These are phyloP conservation scores for Remersonia thermophila DNA, from an alignment of 2,329 filamentous ascomycete species.

Conservation along the genomic window DNA sequence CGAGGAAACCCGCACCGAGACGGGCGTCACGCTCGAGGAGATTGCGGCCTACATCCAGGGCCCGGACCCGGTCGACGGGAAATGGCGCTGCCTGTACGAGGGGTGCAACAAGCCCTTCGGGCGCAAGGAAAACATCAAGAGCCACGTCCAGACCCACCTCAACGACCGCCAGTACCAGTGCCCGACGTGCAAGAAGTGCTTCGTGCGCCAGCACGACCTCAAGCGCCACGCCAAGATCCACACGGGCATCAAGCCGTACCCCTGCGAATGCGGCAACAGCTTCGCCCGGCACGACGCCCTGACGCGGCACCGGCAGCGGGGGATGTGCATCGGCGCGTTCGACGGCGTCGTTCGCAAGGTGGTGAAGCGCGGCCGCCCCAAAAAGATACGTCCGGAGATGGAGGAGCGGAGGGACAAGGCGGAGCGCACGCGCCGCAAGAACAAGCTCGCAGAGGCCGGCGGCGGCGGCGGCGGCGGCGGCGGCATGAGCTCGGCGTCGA, in stretches of 20 bases:
- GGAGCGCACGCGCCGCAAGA: constrained; percentile 42
- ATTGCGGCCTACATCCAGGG: constrained; percentile 63
- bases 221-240: constrained; percentile 98
- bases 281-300: constrained; percentile 93
- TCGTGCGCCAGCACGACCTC: constrained; percentile 91
- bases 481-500: constrained; percentile 28
- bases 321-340: constrained; percentile 93
- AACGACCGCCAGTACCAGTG: constrained; percentile 93
- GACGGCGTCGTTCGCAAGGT: constrained; percentile 57
- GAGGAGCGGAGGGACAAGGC: constrained; percentile 46
- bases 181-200: constrained; percentile 86
- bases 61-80: constrained; percentile 59
- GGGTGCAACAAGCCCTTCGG: constrained; percentile 84
- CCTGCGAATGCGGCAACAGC: constrained; percentile 85
- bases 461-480: too few species aligned
- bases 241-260: constrained; percentile 88
- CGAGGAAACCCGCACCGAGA: constrained; percentile 57
- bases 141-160: constrained; percentile 93
- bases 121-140: constrained; percentile 98
- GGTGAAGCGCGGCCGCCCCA: constrained; percentile 50
- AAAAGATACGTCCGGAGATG: constrained; percentile 48
- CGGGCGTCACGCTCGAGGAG: constrained; percentile 78
- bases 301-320: constrained; percentile 84
- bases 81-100: constrained; percentile 66
- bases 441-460: constrained; percentile 32